These are phyloP conservation scores for Alternaria viburni DNA, from an alignment of 2,329 filamentous ascomycete genomes.

Conservation along the genomic window DNA sequence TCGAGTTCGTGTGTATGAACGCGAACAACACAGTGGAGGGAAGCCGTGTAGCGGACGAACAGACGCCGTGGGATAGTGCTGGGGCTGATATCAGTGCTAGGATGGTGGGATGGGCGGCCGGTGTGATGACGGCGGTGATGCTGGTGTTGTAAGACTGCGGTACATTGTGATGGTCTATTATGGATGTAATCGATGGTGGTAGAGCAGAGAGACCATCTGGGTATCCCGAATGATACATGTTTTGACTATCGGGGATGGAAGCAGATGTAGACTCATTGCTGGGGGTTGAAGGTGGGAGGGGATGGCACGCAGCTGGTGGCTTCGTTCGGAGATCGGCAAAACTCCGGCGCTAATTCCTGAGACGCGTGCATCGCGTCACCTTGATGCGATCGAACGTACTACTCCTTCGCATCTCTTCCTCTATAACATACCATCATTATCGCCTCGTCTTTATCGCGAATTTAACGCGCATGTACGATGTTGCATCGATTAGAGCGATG, in stretches of 20 bases:
- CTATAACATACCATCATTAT: background rate
- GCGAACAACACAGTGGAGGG: background rate
- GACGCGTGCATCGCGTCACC: background rate
- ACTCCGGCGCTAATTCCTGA: background rate
- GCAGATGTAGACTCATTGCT: background rate
- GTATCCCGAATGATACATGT: background rate
- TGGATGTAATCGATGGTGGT: background rate
- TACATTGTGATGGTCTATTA: background rate
- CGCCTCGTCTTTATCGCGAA: background rate
- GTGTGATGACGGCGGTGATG: background rate
- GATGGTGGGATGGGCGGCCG: slow-evolving; percentile 1
- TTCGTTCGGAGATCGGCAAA: background rate
- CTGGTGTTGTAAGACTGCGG: background rate
- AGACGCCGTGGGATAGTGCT: background rate
- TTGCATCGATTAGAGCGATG: background rate
- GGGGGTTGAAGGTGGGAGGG: background rate
- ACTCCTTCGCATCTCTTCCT: background rate
- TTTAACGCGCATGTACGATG: background rate
- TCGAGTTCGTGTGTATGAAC: slow-evolving; percentile 2
- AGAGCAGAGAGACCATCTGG: background rate
- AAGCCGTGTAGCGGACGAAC: background rate
- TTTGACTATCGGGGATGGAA: background rate
- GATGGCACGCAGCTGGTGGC: background rate
- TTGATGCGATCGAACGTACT: background rate
- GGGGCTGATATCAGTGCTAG: slow-evolving; percentile 1